Evolutionary conservation across 176 grass and related monocot genomes (phyloP).

Genomic region (Ensete ventricosum): DNA sequence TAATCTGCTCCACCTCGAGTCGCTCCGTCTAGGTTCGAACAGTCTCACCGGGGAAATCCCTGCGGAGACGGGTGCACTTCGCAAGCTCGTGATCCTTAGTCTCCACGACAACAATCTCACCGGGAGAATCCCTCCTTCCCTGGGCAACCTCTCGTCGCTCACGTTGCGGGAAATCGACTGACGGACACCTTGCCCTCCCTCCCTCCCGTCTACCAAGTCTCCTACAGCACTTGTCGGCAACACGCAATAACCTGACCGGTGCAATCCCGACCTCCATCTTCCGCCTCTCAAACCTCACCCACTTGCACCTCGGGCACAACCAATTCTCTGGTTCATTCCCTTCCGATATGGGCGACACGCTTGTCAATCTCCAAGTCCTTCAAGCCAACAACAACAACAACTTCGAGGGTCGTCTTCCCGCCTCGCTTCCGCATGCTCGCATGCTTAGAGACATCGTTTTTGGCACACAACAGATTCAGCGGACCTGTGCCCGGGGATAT

Average conservation of each 20-base stretch:
- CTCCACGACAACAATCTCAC: too few species aligned
- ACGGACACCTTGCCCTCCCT: too few species aligned
- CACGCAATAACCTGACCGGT: conserved; percentile 23
- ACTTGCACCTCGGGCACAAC: conserved; percentile 15
- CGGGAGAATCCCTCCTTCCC: too few species aligned
- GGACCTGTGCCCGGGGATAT: conserved; percentile 19
- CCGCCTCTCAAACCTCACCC: background rate
- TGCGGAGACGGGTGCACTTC: too few species aligned
- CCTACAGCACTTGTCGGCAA: too few species aligned
- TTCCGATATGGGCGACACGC: conserved; percentile 4
- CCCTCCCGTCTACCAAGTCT: too few species aligned
- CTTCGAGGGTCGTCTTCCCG: conserved; percentile 19
- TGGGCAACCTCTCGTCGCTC: too few species aligned
- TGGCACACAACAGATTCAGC: conserved; percentile 13
- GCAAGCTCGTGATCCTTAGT: too few species aligned
- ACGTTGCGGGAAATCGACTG: too few species aligned
- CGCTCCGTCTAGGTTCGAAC: too few species aligned
- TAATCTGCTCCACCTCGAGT: too few species aligned
- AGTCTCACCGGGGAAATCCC: too few species aligned
- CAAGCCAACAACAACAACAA: background rate
- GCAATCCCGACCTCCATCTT: conserved; percentile 35
- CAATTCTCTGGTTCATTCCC: conserved; percentile 19
- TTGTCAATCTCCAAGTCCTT: conserved; percentile 5
- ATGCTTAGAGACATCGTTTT: background rate
- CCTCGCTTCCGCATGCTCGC: conserved; percentile 19